phyloP scores from a whole-genome alignment of 805 yeast species.

The Candida hungchunana region DNA sequence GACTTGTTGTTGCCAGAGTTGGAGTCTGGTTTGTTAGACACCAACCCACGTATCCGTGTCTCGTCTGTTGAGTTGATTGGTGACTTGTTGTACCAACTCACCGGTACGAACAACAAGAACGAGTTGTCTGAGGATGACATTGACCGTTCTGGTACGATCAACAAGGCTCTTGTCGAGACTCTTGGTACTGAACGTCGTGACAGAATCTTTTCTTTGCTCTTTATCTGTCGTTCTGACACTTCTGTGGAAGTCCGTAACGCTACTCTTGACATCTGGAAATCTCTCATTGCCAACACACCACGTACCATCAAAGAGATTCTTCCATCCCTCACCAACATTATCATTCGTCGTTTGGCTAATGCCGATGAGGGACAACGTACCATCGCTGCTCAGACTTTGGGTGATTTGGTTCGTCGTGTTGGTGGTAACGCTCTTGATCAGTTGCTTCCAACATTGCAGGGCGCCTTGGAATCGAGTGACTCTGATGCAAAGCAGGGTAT shows the following conservation, averaged over 20 bases:
- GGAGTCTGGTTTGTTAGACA: slow-evolving; percentile 82
- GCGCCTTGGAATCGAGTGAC: slow-evolving; percentile 54
- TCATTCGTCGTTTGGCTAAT: slow-evolving; percentile 82
- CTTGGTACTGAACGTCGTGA: slow-evolving; percentile 89
- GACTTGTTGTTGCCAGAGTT: slow-evolving; percentile 91
- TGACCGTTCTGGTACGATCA: slow-evolving; percentile 46
- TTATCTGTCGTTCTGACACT: slow-evolving; percentile 90
- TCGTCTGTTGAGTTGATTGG: slow-evolving; percentile 95
- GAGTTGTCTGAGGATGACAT: slow-evolving; percentile 57
- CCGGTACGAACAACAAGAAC: slow-evolving; percentile 79
- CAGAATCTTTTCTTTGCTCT: slow-evolving; percentile 76
- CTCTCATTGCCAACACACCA: slow-evolving; percentile 93
- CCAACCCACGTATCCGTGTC: slow-evolving; percentile 79
- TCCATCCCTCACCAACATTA: slow-evolving; percentile 73
- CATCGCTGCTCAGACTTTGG: slow-evolving; percentile 90
- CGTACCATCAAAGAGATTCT: slow-evolving; percentile 88
- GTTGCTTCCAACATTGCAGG: slow-evolving; percentile 78
- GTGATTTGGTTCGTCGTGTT: slow-evolving; percentile 91
- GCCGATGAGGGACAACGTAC: slow-evolving; percentile 71
- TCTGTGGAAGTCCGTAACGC: slow-evolving; percentile 84
- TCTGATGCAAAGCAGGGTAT: slow-evolving; percentile 94
- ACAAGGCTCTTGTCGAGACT: slow-evolving; percentile 63
- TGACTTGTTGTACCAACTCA: slow-evolving; percentile 87
- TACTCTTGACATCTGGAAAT: slow-evolving; percentile 94
- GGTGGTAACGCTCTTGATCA: slow-evolving; percentile 84